Base-by-base conservation (phyloP, 441 rosid species). In the Melastoma candidum region DNA sequence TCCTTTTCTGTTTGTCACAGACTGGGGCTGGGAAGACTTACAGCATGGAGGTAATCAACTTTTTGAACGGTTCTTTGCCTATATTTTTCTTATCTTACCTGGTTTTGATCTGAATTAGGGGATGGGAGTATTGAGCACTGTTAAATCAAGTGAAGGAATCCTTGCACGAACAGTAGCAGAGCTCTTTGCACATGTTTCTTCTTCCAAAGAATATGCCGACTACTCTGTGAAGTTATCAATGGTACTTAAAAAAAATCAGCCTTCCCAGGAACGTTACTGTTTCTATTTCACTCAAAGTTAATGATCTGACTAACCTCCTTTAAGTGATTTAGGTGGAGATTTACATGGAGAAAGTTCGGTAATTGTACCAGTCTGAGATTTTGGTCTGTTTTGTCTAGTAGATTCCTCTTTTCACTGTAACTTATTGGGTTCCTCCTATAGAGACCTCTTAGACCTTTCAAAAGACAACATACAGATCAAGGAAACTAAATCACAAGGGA, bases 11-110 rank as follows among this genome's bases (percentile, higher is more conserved):
- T 45, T 26, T 17, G 58, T 36, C 54, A 67, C 86, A 83, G 97
- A 90, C 97, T n/a, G 96, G 96, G 60, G 97, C 95, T 45, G 96
- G 90, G 63, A 87, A 90, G 82, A 87, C 96, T 11, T 84, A 76
- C 36, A 76, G 82, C 73, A 87, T 83, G 83, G 96, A 90, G 95
- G 95, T 87, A 54, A 52, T 54, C 27, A 14, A 8, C 32, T 9
- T 17, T 12, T 2, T 45, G 46, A 39, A 3, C 54, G 46, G 8
- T 32, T 48, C 13, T 57, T 27, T 24, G 27, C 2, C 4, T 1
- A 46, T 48, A 26, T 65, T 50, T 24, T 62, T 3, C 36, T 29
- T 29, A 32, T 32, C 41, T 32, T 32, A 32, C 41, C 41, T 32
- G 41, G 41, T 32, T 32, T 32, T 32, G 41, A 32, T 32, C 41